Evolutionary conservation across 805 yeast species (phyloP).

Genomic region (Yamadazyma akitaensis): DNA sequence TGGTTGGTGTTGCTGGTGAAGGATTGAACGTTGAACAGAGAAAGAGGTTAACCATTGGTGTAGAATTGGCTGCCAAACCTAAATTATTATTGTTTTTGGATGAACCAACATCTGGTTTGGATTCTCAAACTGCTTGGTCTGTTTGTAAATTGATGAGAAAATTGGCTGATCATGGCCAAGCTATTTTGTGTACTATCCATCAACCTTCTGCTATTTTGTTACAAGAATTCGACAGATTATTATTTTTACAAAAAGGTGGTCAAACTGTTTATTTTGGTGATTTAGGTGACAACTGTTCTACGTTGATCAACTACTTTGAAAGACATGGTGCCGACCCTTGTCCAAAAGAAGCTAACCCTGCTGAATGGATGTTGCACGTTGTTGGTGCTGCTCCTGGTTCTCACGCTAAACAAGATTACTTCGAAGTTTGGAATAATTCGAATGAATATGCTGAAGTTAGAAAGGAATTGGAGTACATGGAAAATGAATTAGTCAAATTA

Average conservation of each 20-base stretch:
- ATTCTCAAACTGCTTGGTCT: slow-evolving; percentile 57
- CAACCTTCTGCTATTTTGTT: slow-evolving; percentile 51
- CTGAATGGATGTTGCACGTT: slow-evolving; percentile 86
- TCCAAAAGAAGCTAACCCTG: slow-evolving; percentile 37
- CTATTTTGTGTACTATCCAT: slow-evolving; percentile 62
- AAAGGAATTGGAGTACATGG: slow-evolving; percentile 50
- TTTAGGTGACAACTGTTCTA: slow-evolving; percentile 59
- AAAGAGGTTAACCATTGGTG: slow-evolving; percentile 41
- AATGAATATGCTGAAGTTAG: slow-evolving; percentile 48
- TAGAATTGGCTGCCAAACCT: slow-evolving; percentile 41
- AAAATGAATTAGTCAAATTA: slow-evolving; percentile 51
- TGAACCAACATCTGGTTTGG: slow-evolving; percentile 64
- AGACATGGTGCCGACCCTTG: slow-evolving; percentile 57
- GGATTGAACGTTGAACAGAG: slow-evolving; percentile 46
- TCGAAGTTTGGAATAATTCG: slow-evolving; percentile 75
- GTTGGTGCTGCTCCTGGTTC: slow-evolving; percentile 83
- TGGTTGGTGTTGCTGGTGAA: slow-evolving; percentile 72
- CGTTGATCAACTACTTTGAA: slow-evolving; percentile 65
- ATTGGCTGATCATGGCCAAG: slow-evolving; percentile 53
- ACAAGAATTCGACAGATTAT: slow-evolving; percentile 30
- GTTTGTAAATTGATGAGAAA: slow-evolving; percentile 48
- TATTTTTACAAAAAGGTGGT: slow-evolving; percentile 31
- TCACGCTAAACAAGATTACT: slow-evolving; percentile 66
- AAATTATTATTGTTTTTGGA: slow-evolving; percentile 49
- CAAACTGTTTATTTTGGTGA: slow-evolving; percentile 80